Evolutionary conservation across 2,329 filamentous ascomycete genomes (phyloP), one percentile per base, ranked within the genome.

Genomic region (Penicillium sp.): DNA sequence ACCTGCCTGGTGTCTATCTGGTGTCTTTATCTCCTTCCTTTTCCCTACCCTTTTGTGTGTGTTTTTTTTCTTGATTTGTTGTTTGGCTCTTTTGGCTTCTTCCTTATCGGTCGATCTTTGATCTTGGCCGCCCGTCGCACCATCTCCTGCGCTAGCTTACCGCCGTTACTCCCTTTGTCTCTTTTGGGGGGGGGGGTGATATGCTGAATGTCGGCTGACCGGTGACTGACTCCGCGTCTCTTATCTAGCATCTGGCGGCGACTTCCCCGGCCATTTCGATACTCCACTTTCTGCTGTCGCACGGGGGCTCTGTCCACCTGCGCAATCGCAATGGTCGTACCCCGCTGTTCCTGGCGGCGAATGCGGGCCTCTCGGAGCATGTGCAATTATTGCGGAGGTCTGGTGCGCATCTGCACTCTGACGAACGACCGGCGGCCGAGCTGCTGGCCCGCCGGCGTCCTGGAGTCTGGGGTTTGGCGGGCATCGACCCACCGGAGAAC

Each of bases 271-370:
- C 78, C 39, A 62, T 80, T 40, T 69, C 76, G 3, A 78, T 82
- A 27, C 67, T 83, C 35, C 73, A 75, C 46, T 75, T 77, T 63
- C 75, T 82, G 41, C 71, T 83, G 4, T 70, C 71, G 7, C 75
- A 78, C 51, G 79, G 79, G 45, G 78, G 75, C 9, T 81, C 77
- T 12, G 79, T 83, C 38, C 80, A 82, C 63, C 66, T 81, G 27
- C 77, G 80, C 46, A 82, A 82, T 62, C 73, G 76, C 50, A 72
- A 71, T 47, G 78, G 78, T 25, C 73, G 77, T 55, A 82, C 80
- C 43, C 79, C 80, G 49, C 70, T 83, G 43, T 82, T 79, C 63
- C 67, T 82, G 45, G 79, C 80, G 3, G 79, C 80, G 42, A 77
- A 77, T 54, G 76, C 77, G 28, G 78, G 79, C 41, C 65, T 80